These are phyloP conservation scores for Penicillium nordicum DNA, from an alignment of 2,329 filamentous ascomycete species.

Conservation along the genomic window DNA sequence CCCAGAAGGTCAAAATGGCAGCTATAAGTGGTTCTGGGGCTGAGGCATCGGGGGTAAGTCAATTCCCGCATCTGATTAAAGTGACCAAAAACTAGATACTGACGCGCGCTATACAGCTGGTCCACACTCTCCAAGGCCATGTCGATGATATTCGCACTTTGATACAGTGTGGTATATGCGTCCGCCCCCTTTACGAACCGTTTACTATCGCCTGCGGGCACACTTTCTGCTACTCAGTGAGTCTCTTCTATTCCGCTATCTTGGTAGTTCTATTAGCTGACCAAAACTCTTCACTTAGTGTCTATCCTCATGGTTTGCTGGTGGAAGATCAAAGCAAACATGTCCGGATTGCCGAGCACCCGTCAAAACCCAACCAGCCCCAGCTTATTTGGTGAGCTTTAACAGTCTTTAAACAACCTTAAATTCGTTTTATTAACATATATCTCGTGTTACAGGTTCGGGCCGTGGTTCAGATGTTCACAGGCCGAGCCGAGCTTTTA, in stretches of 20 bases:
- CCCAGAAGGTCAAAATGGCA: constrained; percentile 10
- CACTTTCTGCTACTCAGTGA: constrained; percentile 67
- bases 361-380: constrained; percentile 59
- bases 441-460: constrained; percentile 49
- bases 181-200: constrained; percentile 65
- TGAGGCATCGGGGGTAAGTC: constrained; percentile 34
- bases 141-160: constrained; percentile 59
- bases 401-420: background rate
- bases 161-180: constrained; percentile 66
- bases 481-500: constrained; percentile 57
- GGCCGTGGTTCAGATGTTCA: constrained; percentile 62
- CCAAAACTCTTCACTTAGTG: constrained; percentile 44
- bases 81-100: constrained; percentile 6
- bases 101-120: constrained; percentile 29
- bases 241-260: constrained; percentile 20
- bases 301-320: constrained; percentile 54
- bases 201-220: constrained; percentile 67
- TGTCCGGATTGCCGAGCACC: constrained; percentile 65
- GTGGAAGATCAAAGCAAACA: constrained; percentile 57
- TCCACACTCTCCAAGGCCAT: constrained; percentile 50
- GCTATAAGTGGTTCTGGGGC: constrained; percentile 9
- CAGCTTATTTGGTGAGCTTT: constrained; percentile 58
- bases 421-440: background rate
- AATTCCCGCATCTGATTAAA: background rate
- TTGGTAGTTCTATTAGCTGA: constrained; percentile 1